phyloP scores from a whole-genome alignment of 176 grass and related monocot genomes.

The Cenchrus americanus region DNA sequence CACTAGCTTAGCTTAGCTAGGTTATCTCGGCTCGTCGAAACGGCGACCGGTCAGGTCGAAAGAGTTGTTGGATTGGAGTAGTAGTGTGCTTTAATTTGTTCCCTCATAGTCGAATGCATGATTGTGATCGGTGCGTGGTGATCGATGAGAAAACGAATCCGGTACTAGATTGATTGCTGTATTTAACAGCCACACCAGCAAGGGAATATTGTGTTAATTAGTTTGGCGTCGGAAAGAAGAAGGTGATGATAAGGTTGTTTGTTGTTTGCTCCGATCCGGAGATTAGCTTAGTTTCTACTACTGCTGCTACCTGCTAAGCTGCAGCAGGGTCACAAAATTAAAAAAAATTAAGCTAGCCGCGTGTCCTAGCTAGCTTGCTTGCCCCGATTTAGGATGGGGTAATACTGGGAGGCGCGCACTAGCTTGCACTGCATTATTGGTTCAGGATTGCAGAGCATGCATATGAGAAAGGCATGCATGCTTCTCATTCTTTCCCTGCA shows the following conservation, averaged over 20 bases:
- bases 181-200: not conserved
- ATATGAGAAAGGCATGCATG: not conserved
- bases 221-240: not conserved
- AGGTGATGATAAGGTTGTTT: constrained; percentile 29
- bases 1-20: not conserved
- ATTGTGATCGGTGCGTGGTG: constrained; percentile 10
- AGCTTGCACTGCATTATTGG: not conserved
- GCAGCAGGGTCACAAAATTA: not conserved
- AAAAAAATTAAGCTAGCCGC: no score
- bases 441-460: not conserved
- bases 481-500: not conserved
- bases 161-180: constrained; percentile 36
- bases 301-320: not conserved
- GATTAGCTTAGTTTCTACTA: constrained; percentile 22
- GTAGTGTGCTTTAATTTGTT: not conserved
- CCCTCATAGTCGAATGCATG: constrained; percentile 35
- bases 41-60: not conserved
- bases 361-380: not conserved
- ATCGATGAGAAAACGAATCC: not conserved
- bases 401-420: not conserved
- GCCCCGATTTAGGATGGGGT: constrained; percentile 8
- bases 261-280: not conserved
- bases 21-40: constrained; percentile 25
- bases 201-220: not conserved
- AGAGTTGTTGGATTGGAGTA: not conserved